A percentile compares a stretch with the other conserved stretches of the same genome.
phyloP scores from a whole-genome alignment of 345 rosid genomes.

The Rhizophora apiculata region DNA sequence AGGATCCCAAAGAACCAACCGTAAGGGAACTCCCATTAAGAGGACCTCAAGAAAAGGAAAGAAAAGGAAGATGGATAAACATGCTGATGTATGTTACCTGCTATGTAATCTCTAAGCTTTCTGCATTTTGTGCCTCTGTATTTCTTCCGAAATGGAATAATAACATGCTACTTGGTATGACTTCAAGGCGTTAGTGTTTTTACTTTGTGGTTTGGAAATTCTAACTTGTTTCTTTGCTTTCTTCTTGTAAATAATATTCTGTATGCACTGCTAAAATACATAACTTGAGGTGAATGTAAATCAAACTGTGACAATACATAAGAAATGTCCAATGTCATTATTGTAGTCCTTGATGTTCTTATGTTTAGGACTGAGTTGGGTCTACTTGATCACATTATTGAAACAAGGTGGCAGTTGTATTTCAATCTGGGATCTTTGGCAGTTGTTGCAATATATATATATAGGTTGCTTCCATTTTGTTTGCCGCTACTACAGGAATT shows the following conservation, averaged over 20 bases:
- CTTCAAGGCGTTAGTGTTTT: no score
- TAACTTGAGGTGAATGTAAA: not conserved
- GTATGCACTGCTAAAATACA: not conserved
- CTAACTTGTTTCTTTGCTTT: no score
- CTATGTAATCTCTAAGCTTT: not conserved
- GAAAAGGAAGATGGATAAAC: conserved; percentile 20
- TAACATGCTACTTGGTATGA: no score
- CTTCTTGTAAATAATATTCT: no score
- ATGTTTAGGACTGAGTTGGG: not conserved
- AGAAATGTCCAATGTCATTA: not conserved
- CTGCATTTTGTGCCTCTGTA: not conserved
- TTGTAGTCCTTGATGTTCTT: not conserved
- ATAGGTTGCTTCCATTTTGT: no score
- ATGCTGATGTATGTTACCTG: conserved; percentile 23
- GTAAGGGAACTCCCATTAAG: conserved; percentile 5
- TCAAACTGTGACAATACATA: not conserved
- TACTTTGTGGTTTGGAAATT: no score
- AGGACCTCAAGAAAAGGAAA: conserved; percentile 22
- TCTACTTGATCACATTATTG: not conserved
- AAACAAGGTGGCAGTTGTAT: not conserved
- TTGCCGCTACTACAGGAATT: no score
- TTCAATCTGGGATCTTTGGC: not conserved
- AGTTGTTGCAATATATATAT: not conserved
- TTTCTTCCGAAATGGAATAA: not conserved
- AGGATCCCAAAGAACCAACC: conserved; percentile 3